Conservation (phyloP, 176 grass and related monocot species). For the Aechmea fasciata region DNA sequence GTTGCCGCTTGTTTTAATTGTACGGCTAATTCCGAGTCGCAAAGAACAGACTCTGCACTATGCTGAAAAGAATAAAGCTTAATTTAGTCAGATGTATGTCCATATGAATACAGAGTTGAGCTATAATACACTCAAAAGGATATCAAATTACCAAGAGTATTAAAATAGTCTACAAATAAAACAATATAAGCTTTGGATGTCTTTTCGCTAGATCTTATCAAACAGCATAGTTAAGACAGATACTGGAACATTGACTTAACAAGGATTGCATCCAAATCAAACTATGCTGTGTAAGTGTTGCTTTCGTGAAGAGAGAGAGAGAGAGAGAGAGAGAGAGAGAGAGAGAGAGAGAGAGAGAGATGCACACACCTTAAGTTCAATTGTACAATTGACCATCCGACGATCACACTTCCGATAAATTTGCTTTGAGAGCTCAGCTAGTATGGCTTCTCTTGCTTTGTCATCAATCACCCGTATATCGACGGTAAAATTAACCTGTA, state of each 20-base stretch:
- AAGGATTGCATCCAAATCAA: no score
- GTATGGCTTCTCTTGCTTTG: constrained; percentile 51
- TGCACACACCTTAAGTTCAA: constrained; percentile 53
- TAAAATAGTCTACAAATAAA: no score
- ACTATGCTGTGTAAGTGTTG: no score
- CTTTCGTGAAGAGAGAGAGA: no score
- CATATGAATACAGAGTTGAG: background rate
- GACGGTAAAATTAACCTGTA: constrained; percentile 88
- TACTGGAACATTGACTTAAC: no score
- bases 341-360: no score
- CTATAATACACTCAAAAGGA: no score
- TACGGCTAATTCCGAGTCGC: constrained; percentile 42
- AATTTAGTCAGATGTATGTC: background rate
- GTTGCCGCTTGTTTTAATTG: constrained; percentile 47
- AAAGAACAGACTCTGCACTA: constrained; percentile 50
- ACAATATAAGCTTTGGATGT: no score
- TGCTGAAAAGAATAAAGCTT: constrained; percentile 35
- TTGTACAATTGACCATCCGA: constrained; percentile 58
- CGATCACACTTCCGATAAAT: constrained; percentile 47
- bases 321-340: no score
- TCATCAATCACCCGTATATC: constrained; percentile 85
- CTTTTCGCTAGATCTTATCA: no score
- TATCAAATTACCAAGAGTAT: no score
- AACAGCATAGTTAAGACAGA: no score
- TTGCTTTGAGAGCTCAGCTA: constrained; percentile 66